A percentile compares a stretch with the other conserved stretches of the same genome.
Evolutionary conservation across 2,329 filamentous ascomycete species (phyloP).

Genomic region (Colletotrichum simmondsii): DNA sequence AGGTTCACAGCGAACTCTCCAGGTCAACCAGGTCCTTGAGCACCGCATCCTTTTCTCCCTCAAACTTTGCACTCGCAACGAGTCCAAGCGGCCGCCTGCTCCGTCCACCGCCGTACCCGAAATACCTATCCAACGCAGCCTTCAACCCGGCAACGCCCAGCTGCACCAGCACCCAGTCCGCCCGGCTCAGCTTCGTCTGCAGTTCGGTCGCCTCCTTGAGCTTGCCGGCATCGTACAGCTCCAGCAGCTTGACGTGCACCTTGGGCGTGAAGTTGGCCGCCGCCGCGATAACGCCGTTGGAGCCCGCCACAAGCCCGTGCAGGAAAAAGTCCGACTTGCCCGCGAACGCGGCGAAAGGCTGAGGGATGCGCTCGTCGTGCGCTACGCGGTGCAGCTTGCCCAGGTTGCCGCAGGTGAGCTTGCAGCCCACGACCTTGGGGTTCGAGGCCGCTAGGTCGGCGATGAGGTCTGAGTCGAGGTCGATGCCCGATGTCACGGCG

Average conservation of each 20-base stretch:
- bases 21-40: slow-evolving; percentile 37
- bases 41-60: slow-evolving; percentile 36
- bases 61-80: slow-evolving; percentile 37
- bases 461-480: slow-evolving; percentile 74
- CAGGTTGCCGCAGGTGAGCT: slow-evolving; percentile 74
- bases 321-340: slow-evolving; percentile 56
- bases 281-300: slow-evolving; percentile 53
- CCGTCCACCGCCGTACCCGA: slow-evolving; percentile 36
- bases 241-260: slow-evolving; percentile 47
- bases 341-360: slow-evolving; percentile 46
- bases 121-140: slow-evolving; percentile 38
- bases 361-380: slow-evolving; percentile 20
- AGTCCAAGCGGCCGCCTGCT: slow-evolving; percentile 41
- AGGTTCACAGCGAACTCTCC: slow-evolving; percentile 35
- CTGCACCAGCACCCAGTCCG: slow-evolving; percentile 44
- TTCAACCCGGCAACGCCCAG: slow-evolving; percentile 43
- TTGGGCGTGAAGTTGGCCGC: slow-evolving; percentile 52
- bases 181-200: slow-evolving; percentile 45
- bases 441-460: slow-evolving; percentile 58
- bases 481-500: slow-evolving; percentile 73
- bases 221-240: slow-evolving; percentile 45
- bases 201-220: slow-evolving; percentile 47
- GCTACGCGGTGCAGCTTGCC: slow-evolving; percentile 63
- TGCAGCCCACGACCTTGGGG: slow-evolving; percentile 71
- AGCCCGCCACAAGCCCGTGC: slow-evolving; percentile 51